Evolutionary conservation across 2,329 filamentous ascomycete species (phyloP).

Genomic region (Phyllosticta ampelicida): DNA sequence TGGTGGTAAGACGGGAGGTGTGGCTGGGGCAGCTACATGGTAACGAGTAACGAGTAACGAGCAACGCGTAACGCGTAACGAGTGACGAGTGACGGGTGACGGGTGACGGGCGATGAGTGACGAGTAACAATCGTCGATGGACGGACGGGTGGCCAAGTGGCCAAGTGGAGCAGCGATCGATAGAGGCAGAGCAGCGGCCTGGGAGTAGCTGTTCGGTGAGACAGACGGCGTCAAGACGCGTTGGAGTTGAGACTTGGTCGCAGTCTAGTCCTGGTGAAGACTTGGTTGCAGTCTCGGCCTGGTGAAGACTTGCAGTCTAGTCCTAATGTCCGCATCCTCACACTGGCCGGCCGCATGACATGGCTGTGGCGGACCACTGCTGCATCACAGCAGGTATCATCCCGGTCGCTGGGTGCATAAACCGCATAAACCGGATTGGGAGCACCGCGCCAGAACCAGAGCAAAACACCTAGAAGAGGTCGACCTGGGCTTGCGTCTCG

Average conservation of each 20-base stretch:
- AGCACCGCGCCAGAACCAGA: not conserved
- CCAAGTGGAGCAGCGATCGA: not conserved
- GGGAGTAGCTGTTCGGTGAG: not conserved
- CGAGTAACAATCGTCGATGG: constrained; percentile 4
- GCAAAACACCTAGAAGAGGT: too few relatives aligned
- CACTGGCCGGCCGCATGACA: not conserved
- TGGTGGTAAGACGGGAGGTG: not conserved
- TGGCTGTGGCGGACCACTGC: not conserved
- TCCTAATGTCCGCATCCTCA: too few relatives aligned
- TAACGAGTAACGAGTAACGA: not conserved
- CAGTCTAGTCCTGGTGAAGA: too few relatives aligned
- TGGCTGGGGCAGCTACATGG: constrained; percentile 8
- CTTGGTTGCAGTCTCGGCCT: too few relatives aligned
- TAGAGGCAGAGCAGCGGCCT: not conserved
- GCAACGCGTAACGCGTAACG: not conserved
- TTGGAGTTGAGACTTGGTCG: not conserved
- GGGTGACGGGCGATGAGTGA: not conserved
- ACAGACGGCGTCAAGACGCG: not conserved
- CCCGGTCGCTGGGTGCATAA: not conserved
- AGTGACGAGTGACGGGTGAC: constrained; percentile 5
- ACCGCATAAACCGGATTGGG: not conserved
- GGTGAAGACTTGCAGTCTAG: too few relatives aligned
- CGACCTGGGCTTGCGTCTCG: too few relatives aligned
- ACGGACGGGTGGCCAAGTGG: not conserved
- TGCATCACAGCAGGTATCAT: not conserved